Evolutionary conservation across 208 protist species (phyloP), one percentile per base, ranked within the genome.

Genomic region (Phytomonas sp.): DNA sequence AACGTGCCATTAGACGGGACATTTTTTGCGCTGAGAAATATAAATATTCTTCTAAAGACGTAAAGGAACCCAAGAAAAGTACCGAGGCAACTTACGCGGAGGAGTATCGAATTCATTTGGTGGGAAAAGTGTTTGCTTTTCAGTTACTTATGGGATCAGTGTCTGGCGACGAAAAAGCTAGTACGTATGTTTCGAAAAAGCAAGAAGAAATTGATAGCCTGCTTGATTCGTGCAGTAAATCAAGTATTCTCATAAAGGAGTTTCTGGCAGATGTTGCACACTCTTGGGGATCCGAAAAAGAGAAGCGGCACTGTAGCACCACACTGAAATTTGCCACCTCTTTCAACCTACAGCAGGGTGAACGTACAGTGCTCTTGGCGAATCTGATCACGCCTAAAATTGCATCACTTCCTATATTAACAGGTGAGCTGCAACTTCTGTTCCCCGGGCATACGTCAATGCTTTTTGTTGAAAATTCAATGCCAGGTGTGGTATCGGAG

Each of bases 1-100:
- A 93, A 60, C 75, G 70, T 29, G 78, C 74, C 7, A 81, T 93
- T 71, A 69, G 84, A 16, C 73, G 87, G 56, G 87, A 93, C 70
- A 79, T 90, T 72, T 86, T 82, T 69, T 33, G 83, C 16, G 66
- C 74, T 29, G 82, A 93, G 73, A 79, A 90, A 69, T 86, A 87
- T 56, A 90, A 93, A 68, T 93, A 89, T 60, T 69, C 78, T 29
- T 79, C 82, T 16, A 93, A 90, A 73, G 82, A 93, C 33, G 59
- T 75, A 33, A 91, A 93, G 67, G 85, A 94, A 42, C 73, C 63
- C 29, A 88, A 82, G 61, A 89, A 83, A 70, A 77, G 80, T 32
- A 31, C 72, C 67, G 88, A 86, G 66, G 79, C 84, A n/a, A 77
- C 69, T 67, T 77, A 77, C n/a, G 71, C 81, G 1, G 88, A 94